Conservation (phyloP, 306 rosid species). For the Quercus dentata region DNA sequence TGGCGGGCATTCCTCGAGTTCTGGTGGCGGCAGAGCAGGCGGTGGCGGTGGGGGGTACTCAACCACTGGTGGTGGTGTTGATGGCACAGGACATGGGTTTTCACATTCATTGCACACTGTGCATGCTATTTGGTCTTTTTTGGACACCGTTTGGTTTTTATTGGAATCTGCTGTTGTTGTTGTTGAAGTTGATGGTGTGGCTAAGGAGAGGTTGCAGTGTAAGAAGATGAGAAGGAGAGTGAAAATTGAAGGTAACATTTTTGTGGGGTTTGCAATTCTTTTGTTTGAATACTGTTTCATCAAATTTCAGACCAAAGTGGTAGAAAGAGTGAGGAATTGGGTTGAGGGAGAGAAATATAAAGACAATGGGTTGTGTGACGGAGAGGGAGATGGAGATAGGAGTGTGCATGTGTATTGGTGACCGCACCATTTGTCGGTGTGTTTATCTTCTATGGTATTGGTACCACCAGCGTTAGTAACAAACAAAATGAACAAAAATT, state of each 20-base stretch:
- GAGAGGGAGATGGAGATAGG: not conserved
- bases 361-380: not conserved
- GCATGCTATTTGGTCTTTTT: constrained; percentile 46
- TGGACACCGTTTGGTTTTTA: constrained; percentile 15
- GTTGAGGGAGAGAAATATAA: not conserved
- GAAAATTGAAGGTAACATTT: constrained; percentile 8
- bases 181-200: not conserved
- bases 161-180: not conserved
- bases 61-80: constrained; percentile 34
- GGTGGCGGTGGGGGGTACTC: constrained; percentile 46
- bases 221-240: constrained; percentile 3
- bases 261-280: not conserved
- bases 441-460: constrained; percentile 45
- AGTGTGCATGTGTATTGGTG: constrained; percentile 40
- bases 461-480: constrained; percentile 26
- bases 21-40: constrained; percentile 17
- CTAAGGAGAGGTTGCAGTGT: not conserved
- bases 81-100: constrained; percentile 46
- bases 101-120: constrained; percentile 57
- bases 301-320: not conserved
- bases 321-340: not conserved
- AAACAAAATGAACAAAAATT: constrained; percentile 3
- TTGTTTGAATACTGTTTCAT: not conserved
- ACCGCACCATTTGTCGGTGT: constrained; percentile 72
- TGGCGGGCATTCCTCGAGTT: constrained; percentile 26